A percentile compares a stretch with the other conserved stretches of the same genome.
phyloP scores from a whole-genome alignment of 257 asterid species.

The Nicotiana otophora region DNA sequence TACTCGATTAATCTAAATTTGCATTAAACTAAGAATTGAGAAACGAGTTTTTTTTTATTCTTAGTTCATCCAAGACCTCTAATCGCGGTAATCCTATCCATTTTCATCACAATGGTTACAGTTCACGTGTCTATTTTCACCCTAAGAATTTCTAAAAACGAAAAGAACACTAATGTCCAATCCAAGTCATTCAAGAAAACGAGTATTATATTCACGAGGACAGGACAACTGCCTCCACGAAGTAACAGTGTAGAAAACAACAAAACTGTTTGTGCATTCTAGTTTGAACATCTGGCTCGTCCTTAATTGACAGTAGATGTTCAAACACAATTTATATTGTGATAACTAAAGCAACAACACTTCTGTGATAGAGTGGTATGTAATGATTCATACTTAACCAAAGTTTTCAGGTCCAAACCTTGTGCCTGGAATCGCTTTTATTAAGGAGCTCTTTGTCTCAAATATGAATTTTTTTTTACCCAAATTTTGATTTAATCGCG shows the following conservation, averaged over 20 bases:
- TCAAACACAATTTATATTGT: not conserved
- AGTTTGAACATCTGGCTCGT: not conserved
- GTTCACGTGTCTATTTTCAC: too few species aligned
- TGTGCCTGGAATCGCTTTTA: too few species aligned
- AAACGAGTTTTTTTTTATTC: too few species aligned
- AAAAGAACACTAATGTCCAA: not conserved
- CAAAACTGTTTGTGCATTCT: not conserved
- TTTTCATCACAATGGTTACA: too few species aligned
- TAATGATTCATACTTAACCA: too few species aligned
- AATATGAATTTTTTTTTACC: too few species aligned
- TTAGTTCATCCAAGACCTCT: too few species aligned
- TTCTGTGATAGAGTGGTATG: too few species aligned
- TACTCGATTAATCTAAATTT: too few species aligned
- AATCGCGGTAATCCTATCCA: too few species aligned
- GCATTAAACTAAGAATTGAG: too few species aligned
- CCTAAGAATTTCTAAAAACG: not conserved
- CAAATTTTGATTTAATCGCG: too few species aligned
- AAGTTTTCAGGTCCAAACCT: fast-evolving
- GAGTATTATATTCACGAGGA: not conserved
- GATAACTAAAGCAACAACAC: not conserved
- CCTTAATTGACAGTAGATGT: not conserved
- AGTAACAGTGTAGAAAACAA: not conserved
- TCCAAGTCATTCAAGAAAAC: not conserved
- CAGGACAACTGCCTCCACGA: not conserved
- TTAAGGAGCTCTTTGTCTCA: fast-evolving